These are phyloP conservation scores for Petunia hybrid DNA, from an alignment of 305 asterid genomes.

Conservation along the genomic window DNA sequence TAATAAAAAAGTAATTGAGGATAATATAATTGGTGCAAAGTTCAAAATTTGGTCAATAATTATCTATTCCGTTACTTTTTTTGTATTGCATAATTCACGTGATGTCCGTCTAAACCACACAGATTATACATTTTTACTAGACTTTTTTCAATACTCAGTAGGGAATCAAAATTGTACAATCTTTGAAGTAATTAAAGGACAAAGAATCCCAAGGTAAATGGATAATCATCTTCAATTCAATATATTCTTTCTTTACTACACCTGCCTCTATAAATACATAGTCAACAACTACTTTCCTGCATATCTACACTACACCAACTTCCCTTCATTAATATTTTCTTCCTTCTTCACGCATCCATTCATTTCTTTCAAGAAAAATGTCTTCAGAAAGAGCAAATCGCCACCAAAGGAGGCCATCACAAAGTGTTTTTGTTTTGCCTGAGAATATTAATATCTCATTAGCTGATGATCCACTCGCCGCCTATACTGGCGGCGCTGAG, in stretches of 20 bases:
- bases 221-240: conserved; percentile 37
- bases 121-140: no score
- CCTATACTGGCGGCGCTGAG: conserved; percentile 41
- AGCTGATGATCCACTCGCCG: conserved; percentile 48
- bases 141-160: no score
- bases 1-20: no score
- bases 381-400: conserved; percentile 57
- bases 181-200: conserved; percentile 35
- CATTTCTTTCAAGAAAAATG: conserved; percentile 41
- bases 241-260: conserved; percentile 29
- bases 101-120: no score
- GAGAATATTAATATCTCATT: conserved; percentile 59
- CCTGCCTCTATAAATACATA: conserved; percentile 31
- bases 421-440: conserved; percentile 59
- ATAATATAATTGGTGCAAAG: no score
- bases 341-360: neutral
- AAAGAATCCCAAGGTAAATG: conserved; percentile 49
- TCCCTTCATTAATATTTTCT: conserved; percentile 32
- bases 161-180: no score
- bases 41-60: no score
- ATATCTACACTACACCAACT: neutral
- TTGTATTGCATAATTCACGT: no score
- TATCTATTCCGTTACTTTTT: no score
- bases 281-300: conserved; percentile 22
- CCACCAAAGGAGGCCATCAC: conserved; percentile 78